A percentile compares a stretch with the other conserved stretches of the same genome.
Evolutionary conservation across 73 alveolate species (phyloP).

Genomic region (Paramecium tetraurelia): DNA sequence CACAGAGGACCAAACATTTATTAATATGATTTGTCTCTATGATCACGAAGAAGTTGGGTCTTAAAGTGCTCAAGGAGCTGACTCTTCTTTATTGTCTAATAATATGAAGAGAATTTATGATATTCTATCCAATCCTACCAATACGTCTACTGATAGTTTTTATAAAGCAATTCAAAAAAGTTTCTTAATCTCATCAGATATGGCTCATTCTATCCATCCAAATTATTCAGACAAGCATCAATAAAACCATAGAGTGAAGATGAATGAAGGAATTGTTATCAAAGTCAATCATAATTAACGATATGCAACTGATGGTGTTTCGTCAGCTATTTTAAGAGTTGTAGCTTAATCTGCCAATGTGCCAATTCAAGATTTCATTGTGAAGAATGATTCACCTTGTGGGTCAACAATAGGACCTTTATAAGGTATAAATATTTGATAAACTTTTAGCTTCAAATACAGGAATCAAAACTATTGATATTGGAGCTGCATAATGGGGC

Average conservation of each 20-base stretch:
- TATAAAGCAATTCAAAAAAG: constrained; percentile 76
- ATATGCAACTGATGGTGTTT: constrained; percentile 93
- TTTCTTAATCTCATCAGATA: constrained; percentile 91
- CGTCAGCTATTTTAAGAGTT: constrained; percentile 84
- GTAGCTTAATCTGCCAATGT: constrained; percentile 79
- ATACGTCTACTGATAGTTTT: constrained; percentile 68
- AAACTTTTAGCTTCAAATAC: constrained; percentile 81
- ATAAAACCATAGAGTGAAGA: constrained; percentile 82
- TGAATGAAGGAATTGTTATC: constrained; percentile 93
- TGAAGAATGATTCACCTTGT: constrained; percentile 94
- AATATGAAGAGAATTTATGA: constrained; percentile 83
- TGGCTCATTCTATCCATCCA: constrained; percentile 98
- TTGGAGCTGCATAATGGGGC: constrained; percentile 96
- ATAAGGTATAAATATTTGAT: background rate
- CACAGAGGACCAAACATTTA: constrained; percentile 72
- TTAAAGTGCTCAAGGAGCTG: constrained; percentile 94
- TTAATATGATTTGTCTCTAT: constrained; percentile 84
- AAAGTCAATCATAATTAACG: constrained; percentile 92
- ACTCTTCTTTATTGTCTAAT: constrained; percentile 80
- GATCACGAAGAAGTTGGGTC: constrained; percentile 98
- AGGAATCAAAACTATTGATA: constrained; percentile 96
- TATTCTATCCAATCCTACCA: constrained; percentile 64
- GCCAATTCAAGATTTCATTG: constrained; percentile 94
- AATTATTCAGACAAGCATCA: constrained; percentile 95
- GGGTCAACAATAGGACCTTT: constrained; percentile 98